Evolutionary conservation across 2,329 filamentous ascomycete species (phyloP).

Genomic region (Tolypocladium inflatum): DNA sequence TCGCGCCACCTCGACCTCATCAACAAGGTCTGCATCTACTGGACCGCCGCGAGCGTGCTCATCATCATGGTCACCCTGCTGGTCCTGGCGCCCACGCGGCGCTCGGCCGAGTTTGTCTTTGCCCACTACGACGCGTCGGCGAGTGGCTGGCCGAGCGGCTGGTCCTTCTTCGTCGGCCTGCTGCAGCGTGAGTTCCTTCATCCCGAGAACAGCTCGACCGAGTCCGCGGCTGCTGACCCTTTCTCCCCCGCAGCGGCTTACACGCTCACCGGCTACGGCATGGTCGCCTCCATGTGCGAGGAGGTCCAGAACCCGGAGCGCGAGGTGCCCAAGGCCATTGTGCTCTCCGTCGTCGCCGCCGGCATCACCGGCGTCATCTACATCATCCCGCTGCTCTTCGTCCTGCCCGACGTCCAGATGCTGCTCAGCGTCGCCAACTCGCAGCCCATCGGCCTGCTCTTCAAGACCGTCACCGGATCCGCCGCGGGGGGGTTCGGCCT

Average conservation of each 20-base stretch:
- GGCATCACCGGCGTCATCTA: constrained; percentile 54
- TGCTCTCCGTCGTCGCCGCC: constrained; percentile 56
- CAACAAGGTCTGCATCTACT: constrained; percentile 64
- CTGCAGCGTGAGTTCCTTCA: constrained; percentile 31
- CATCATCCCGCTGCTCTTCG: constrained; percentile 66
- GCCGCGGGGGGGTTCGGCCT: constrained; percentile 65
- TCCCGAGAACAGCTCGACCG: background rate
- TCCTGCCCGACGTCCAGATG: constrained; percentile 56
- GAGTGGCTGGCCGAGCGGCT: constrained; percentile 58
- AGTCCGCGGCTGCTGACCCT: background rate
- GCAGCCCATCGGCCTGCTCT: constrained; percentile 67
- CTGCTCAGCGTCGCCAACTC: constrained; percentile 59
- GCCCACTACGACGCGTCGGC: constrained; percentile 58
- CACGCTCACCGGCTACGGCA: constrained; percentile 38
- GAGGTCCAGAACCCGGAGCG: constrained; percentile 53
- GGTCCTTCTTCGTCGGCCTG: constrained; percentile 47
- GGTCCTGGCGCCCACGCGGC: constrained; percentile 53
- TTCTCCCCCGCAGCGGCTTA: constrained; percentile 28
- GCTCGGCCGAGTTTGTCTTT: constrained; percentile 52
- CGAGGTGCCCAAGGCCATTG: constrained; percentile 58
- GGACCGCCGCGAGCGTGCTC: constrained; percentile 60
- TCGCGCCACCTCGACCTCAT: constrained; percentile 50
- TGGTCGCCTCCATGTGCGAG: constrained; percentile 45
- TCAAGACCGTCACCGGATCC: constrained; percentile 67
- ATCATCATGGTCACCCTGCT: constrained; percentile 63